Base-by-base conservation (phyloP, 352 stramenopile species). In the Phytophthora sp. region DNA sequence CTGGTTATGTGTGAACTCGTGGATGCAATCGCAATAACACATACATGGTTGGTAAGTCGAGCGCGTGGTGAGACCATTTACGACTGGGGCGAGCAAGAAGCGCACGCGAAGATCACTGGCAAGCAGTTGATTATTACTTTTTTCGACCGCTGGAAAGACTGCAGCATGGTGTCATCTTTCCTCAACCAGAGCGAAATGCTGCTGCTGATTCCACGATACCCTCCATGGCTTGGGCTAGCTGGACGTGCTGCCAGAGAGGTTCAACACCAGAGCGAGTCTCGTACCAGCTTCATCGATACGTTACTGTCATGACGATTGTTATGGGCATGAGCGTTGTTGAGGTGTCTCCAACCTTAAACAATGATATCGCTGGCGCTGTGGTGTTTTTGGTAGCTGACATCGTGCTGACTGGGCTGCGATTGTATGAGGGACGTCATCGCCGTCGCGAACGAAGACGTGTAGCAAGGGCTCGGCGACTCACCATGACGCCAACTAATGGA, bases 101-200 rank as follows among this genome's bases (percentile, higher is more conserved):
- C 44, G 18, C 9, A 49, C 5, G 61, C 49, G 5, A 63, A 60
- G 28, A 51, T 68, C 23, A 41, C 53, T 1, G 31, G 43, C 42
- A 74, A 71, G 49, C 54, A 45, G 10, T 26, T 74, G 12, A 50
- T 68, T 17, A 54, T 74, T 27, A 74, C 61, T 31, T 74, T 74
- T 39, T 74, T 74, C 54, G 66, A 74, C 38, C 60, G 66, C 20
- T 74, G 61, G 66, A 74, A 74, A 48, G 61, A 71, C 50, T 74
- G 66, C 21, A 61, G 61, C 43, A 74, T 69, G 4, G 61, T 74
- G 12, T 68, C 66, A 13, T 74, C 66, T 31, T 71, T 74, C 44
- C 35, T 71, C 26, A 68, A 65, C 45, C 66, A 74, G 18, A 74
- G 55, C 18, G 66, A 74, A 31, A 68, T 74, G 42, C 9, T 64